Base-by-base conservation (phyloP, 768 basidiomycete genomes). In the Hydnomerulius pinastri region DNA sequence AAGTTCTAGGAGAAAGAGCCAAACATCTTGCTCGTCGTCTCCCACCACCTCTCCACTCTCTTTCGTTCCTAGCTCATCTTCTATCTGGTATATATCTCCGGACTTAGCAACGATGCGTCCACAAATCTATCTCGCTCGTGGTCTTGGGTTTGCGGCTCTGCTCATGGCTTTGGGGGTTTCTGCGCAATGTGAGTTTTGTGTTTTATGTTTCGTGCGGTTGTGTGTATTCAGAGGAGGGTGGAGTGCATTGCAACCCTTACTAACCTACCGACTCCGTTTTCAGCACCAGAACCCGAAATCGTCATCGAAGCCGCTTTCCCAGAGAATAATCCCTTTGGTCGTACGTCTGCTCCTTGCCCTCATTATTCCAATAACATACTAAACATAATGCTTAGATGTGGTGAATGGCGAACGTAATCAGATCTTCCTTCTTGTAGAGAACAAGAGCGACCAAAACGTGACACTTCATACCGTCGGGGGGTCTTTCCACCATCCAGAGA, bases 401-500 rank as follows among this genome's bases (percentile, higher is more conserved):
- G 83, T 92, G 27, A 93, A 93, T 58, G 90, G 90, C 51, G 87
- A 90, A 74, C 82, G 78, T 62, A 93, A 91, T 64, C 71, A 77
- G 27, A 71, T 93, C 28, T 69, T 70, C 21, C 68, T 93, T 42
- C 68, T 75, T 23, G 75, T 92, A 11, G 89, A 90, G 68, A 93
- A 90, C 70, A 87, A 81, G 66, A 86, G 87, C 10, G 80, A 79
- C 57, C 77, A 76, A 59, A 88, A 91, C 55, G 75, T 87, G 42
- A 89, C 87, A 2, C 71, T 92, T 15, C 65, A 82, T 52, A 77
- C 70, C 58, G 75, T 88, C 50, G 77, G 80, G 45, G 90, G 86
- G 36, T 84, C 87, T 29, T 73, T 92, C 58, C 79, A 82, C 54
- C 71, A 88, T 56, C 77, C 86, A 5, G 80, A 86, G 39, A 81